A percentile compares a stretch with the other conserved stretches of the same genome.
These are phyloP conservation scores for Cadophora luteo-olivacea DNA, from an alignment of 2,329 filamentous ascomycete species.

Conservation along the genomic window DNA sequence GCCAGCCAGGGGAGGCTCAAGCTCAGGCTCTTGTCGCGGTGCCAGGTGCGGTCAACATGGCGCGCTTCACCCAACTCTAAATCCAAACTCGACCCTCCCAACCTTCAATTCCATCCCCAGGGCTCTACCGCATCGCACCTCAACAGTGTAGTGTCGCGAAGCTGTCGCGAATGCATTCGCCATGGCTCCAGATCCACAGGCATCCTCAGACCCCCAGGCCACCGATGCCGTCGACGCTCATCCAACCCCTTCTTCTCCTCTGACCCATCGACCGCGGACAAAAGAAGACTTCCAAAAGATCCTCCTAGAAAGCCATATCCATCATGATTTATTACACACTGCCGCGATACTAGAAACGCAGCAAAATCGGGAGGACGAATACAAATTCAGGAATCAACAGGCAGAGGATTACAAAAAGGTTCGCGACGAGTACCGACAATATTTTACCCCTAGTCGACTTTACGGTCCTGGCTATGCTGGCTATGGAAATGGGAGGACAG, in stretches of 20 bases:
- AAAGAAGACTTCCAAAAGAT: slow-evolving; percentile 51
- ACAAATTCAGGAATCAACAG: slow-evolving; percentile 70
- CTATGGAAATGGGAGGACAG: slow-evolving; percentile 87
- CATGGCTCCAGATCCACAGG: slow-evolving; percentile 44
- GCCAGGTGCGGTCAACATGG: neutral
- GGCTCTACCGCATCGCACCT: slow-evolving; percentile 17
- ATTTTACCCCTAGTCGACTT: slow-evolving; percentile 62
- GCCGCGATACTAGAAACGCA: slow-evolving; percentile 57
- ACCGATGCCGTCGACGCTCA: slow-evolving; percentile 31
- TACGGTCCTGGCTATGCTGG: slow-evolving; percentile 83
- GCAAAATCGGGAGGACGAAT: slow-evolving; percentile 59
- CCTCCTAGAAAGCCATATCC: slow-evolving; percentile 67
- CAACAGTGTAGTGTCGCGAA: slow-evolving; percentile 25
- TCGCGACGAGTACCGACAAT: slow-evolving; percentile 59
- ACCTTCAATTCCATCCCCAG: slow-evolving; percentile 3
- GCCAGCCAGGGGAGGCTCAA: neutral
- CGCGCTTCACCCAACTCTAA: slow-evolving; percentile 17
- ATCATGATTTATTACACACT: slow-evolving; percentile 66
- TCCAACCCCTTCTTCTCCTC: slow-evolving; percentile 31
- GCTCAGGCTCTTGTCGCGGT: neutral
- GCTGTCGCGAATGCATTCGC: slow-evolving; percentile 42
- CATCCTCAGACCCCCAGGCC: slow-evolving; percentile 30
- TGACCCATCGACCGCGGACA: slow-evolving; percentile 41
- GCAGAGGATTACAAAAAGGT: slow-evolving; percentile 73
- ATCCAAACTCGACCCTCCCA: slow-evolving; percentile 1